Evolutionary conservation across 2,329 filamentous ascomycete species (phyloP), one percentile per base, ranked within the genome.

Genomic region (Neoscytalidium dimidiatum): DNA sequence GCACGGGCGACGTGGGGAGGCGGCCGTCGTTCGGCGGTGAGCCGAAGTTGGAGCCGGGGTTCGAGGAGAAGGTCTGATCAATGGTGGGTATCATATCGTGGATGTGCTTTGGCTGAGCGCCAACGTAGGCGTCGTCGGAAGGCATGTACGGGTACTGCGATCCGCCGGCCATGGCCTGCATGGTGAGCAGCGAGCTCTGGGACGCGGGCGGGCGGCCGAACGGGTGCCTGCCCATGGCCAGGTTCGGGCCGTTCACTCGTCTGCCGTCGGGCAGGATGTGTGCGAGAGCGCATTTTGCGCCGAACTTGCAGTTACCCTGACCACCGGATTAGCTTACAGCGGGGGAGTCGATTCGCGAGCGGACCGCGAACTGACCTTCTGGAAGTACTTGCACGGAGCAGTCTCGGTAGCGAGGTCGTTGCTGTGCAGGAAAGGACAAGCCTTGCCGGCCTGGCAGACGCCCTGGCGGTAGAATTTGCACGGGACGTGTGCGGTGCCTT

Each of bases 401-500:
- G 91, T 94, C 77, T 97, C 92, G 60, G 91, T 87, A 44, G 93
- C 88, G 31, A 89, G 86, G 75, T 95, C 92, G 69, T 95, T 88
- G 69, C 96, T 94, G 81, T 99, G 95, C 72, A 93, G 92, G 80
- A 98, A 99, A 44, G 95, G 95, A 82, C 95, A 99, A 69, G 94
- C 92, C 77, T 91, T 92, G 71, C 95, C 95, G 65, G 95, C 95
- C 85, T 98, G 94, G 79, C 95, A 99, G 73, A 92, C 89, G 77
- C 94, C 94, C 82, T 97, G 92, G 62, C 93, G 90, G 80, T 95
- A 99, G 90, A 99, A 99, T 85, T 98, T 98, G 90, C 95, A 99
- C 43, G 95, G 95, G 49, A 99, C 95, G 82, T 98, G 95, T 67
- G 94, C 91, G 19, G 95, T 97, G 79, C 97, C 94, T 97, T 46